A percentile compares a stretch with the other conserved stretches of the same genome.
These are phyloP conservation scores for Athelia psychrophila DNA, from an alignment of 1,284 basidiomycete species.

Conservation along the genomic window DNA sequence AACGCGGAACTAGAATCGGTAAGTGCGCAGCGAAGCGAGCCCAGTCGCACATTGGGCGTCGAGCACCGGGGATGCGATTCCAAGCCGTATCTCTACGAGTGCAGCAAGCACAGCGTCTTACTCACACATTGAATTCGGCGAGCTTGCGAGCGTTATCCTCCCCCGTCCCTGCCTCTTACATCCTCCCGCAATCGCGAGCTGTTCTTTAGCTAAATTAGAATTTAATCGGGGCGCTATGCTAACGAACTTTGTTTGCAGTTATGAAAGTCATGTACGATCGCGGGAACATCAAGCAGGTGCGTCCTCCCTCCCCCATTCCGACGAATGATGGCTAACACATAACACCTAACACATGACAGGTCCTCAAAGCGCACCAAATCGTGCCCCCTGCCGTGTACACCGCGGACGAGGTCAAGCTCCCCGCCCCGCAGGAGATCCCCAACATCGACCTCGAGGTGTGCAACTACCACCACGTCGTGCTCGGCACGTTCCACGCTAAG, in stretches of 20 bases:
- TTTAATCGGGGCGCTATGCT: no score
- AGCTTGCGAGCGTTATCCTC: no score
- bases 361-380: conserved; percentile 52
- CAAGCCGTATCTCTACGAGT: no score
- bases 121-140: no score
- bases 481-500: conserved; percentile 81
- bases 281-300: conserved; percentile 37
- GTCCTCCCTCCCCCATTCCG: not conserved
- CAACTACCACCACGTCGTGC: conserved; percentile 47
- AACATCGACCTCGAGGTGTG: conserved; percentile 64
- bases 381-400: conserved; percentile 48
- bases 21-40: no score
- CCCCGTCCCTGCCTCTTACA: no score
- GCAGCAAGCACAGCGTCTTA: no score
- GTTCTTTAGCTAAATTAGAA: no score
- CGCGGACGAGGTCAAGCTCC: conserved; percentile 50
- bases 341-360: conserved; percentile 41
- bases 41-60: no score
- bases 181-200: no score
- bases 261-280: conserved; percentile 69
- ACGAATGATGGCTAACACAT: not conserved
- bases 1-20: conserved; percentile 40
- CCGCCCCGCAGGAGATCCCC: conserved; percentile 53
- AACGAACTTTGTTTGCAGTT: no score
- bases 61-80: no score